phyloP scores from a whole-genome alignment of 2,329 filamentous ascomycete species.

The Trichoderma polysporum region DNA sequence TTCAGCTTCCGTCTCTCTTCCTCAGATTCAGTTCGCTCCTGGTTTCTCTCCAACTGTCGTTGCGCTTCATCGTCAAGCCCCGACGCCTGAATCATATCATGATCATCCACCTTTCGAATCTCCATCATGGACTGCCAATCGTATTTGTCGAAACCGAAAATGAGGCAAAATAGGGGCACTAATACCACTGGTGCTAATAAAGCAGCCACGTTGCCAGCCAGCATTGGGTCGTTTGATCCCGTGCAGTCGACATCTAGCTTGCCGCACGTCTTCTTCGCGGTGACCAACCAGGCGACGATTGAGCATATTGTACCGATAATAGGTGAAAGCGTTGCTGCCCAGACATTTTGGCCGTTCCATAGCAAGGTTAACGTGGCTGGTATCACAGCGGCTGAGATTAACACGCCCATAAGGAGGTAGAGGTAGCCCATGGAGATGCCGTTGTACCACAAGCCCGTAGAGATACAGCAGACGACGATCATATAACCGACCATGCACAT shows the following conservation, averaged over 20 bases:
- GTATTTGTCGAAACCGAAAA: slow-evolving; percentile 64
- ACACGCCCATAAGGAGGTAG: slow-evolving; percentile 87
- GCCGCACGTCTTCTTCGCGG: slow-evolving; percentile 67
- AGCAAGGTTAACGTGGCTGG: slow-evolving; percentile 77
- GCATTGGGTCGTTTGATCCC: slow-evolving; percentile 81
- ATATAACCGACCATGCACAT: slow-evolving; percentile 69
- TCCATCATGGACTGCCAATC: slow-evolving; percentile 81
- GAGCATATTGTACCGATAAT: slow-evolving; percentile 65
- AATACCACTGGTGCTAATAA: slow-evolving; percentile 75
- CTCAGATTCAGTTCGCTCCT: slow-evolving; percentile 39
- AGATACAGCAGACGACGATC: slow-evolving; percentile 73
- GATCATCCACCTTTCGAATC: slow-evolving; percentile 77
- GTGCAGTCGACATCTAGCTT: slow-evolving; percentile 70
- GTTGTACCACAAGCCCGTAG: slow-evolving; percentile 70
- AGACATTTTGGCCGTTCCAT: slow-evolving; percentile 76
- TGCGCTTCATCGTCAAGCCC: slow-evolving; percentile 44
- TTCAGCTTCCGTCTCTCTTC: slow-evolving; percentile 51
- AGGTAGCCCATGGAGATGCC: slow-evolving; percentile 86
- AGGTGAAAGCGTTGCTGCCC: slow-evolving; percentile 67
- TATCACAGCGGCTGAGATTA: slow-evolving; percentile 82
- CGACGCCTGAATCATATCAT: slow-evolving; percentile 63
- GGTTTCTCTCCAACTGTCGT: slow-evolving; percentile 24
- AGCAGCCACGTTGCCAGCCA: slow-evolving; percentile 81
- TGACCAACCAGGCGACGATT: slow-evolving; percentile 74
- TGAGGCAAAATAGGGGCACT: slow-evolving; percentile 71